Base-by-base conservation (phyloP, 805 yeast genomes). In the Scheffersomyces coipomensis region DNA sequence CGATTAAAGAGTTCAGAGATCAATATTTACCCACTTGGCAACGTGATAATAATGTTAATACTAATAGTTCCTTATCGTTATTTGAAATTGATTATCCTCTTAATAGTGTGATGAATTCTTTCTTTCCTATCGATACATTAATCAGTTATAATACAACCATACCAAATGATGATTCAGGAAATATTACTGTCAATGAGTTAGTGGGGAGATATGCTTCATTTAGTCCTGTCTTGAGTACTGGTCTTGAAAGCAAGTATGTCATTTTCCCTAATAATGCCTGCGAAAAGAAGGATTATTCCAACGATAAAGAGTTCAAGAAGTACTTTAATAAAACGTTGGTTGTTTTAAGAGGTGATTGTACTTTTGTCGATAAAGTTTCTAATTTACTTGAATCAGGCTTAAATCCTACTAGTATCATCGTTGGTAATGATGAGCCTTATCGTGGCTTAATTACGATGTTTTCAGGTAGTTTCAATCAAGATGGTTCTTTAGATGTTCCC, bases 391-490 rank as follows among this genome's bases (percentile, higher is more conserved):
- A 54, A 2, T 59, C 66, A 2, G 57, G 53, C 9, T 38, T 58
- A 33, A 44, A 43, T 11, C 83, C 84, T 0, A 52, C 44, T 11
- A 78, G 78, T 5, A 76, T 79, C 9, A 58, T 81, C n/a, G 69
- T 81, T 7, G 84, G 81, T 23, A 81, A 79, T 51, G 71, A 76
- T 49, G 71, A 64, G 40, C 71, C 73, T 5, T 52, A 55, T 27
- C 53, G 65, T 15, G 74, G 78, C 5, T 61, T 77, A 38, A 65
- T 79, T 18, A 76, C 81, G 18, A 79, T 78, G 83, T 78, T 69
- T 51, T 71, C 79, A 2, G 57, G 65, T 27, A 62, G 62, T 19
- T 75, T 67, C 42, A 68, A 73, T 36, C 66, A 60, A 36, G 69
- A 70, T 46, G 60, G 55, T 2, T 37, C 56, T 19, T 56, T 75